Evolutionary conservation across 352 stramenopile genomes (phyloP).

Genomic region (Globisporangium splendens): DNA sequence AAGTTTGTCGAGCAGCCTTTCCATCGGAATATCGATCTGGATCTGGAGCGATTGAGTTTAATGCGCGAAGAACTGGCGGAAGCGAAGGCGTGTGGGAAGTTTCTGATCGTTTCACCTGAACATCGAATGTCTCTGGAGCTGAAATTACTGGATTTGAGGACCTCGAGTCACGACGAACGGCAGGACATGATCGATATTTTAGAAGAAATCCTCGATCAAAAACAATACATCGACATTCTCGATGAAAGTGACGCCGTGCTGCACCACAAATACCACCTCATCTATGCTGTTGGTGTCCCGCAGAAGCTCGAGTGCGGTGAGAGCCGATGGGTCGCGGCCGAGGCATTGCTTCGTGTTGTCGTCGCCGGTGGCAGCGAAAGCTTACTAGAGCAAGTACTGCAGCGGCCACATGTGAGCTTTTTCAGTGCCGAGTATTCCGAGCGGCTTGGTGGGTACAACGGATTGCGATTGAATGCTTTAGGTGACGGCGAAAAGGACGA

Average conservation of each 20-base stretch:
- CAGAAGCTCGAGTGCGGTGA: slow-evolving; percentile 40
- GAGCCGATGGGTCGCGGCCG: slow-evolving; percentile 50
- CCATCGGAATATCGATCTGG: slow-evolving; percentile 49
- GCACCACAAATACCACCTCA: slow-evolving; percentile 83
- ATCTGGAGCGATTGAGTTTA: slow-evolving; percentile 14
- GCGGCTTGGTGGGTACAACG: slow-evolving; percentile 37
- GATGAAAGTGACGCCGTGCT: slow-evolving; percentile 89
- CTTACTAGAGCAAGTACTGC: slow-evolving; percentile 34
- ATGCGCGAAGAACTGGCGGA: slow-evolving; percentile 38
- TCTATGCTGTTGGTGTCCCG: slow-evolving; percentile 76
- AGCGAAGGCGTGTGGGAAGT: slow-evolving; percentile 30
- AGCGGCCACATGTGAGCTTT: slow-evolving; percentile 30
- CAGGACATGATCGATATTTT: slow-evolving; percentile 17
- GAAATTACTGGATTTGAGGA: slow-evolving; percentile 57
- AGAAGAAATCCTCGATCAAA: slow-evolving; percentile 37
- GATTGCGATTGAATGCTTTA: slow-evolving; percentile 33
- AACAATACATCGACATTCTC: slow-evolving; percentile 75
- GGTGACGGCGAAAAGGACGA: slow-evolving; percentile 12
- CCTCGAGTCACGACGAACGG: slow-evolving; percentile 9
- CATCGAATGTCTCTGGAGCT: slow-evolving; percentile 87
- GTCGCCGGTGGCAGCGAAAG: not conserved
- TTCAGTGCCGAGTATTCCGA: slow-evolving; percentile 27
- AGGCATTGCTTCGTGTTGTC: slow-evolving; percentile 40
- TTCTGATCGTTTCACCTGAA: slow-evolving; percentile 80
- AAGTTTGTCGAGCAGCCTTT: slow-evolving; percentile 68